Conservation (phyloP, 805 yeast genomes). For the Ogataea ganodermae region DNA sequence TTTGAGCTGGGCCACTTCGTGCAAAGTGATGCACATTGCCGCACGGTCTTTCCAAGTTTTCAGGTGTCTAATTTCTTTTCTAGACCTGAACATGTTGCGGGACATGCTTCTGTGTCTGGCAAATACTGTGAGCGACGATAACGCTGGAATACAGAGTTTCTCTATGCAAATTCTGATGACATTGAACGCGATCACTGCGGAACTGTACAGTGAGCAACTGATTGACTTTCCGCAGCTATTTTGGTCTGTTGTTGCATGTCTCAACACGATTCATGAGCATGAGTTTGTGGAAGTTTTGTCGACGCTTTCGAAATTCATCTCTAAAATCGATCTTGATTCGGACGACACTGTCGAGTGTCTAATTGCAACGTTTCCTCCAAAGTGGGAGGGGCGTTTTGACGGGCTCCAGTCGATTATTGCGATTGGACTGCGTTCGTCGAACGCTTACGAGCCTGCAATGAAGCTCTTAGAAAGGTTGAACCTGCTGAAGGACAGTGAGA, state of each 20-base stretch:
- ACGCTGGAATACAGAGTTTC: slow-evolving; percentile 90
- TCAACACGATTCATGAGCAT: slow-evolving; percentile 87
- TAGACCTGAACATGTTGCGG: slow-evolving; percentile 85
- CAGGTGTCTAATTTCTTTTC: slow-evolving; percentile 74
- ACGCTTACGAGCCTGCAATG: slow-evolving; percentile 76
- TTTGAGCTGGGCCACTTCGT: slow-evolving; percentile 92
- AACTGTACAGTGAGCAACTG: slow-evolving; percentile 72
- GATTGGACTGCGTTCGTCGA: slow-evolving; percentile 81
- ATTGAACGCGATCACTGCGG: slow-evolving; percentile 86
- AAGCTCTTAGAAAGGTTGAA: slow-evolving; percentile 73
- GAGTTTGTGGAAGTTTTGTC: slow-evolving; percentile 89
- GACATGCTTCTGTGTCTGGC: slow-evolving; percentile 94
- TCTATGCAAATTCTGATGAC: slow-evolving; percentile 98
- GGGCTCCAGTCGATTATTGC: slow-evolving; percentile 80
- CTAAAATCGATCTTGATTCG: slow-evolving; percentile 83
- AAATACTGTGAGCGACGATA: slow-evolving; percentile 88
- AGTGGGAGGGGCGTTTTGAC: slow-evolving; percentile 93
- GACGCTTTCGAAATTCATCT: slow-evolving; percentile 75
- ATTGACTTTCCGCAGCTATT: slow-evolving; percentile 90
- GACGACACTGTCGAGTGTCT: slow-evolving; percentile 83
- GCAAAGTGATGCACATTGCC: slow-evolving; percentile 96
- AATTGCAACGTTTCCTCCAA: slow-evolving; percentile 84
- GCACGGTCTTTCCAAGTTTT: slow-evolving; percentile 94
- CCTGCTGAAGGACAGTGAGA: slow-evolving; percentile 65
- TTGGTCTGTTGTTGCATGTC: slow-evolving; percentile 93